Evolutionary conservation across 2,329 filamentous ascomycete genomes (phyloP), one percentile per base, ranked within the genome.

Genomic region (Hymenoscyphus fraxineus): DNA sequence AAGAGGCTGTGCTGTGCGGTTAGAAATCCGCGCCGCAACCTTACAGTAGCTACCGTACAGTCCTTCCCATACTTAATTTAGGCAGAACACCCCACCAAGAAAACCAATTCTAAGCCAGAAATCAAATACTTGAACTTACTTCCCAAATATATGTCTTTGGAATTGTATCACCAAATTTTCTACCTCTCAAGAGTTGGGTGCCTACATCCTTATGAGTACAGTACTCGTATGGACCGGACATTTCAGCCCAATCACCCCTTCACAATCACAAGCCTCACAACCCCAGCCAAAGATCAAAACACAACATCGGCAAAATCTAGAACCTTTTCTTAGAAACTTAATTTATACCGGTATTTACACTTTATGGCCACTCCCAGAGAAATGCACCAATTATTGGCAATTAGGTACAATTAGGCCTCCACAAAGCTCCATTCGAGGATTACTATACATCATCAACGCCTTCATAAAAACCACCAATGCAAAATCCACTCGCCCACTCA

Each of bases 1-100:
- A 57, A 32, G 55, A 57, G 55, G 55, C 55, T 57, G 55, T 57
- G 55, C 31, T 57, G 9, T 51, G 35, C 35, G 7, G 35, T 35
- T 35, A 6, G 44, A 16, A 19, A 51, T 6, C 44, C 22, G 44
- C 22, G 44, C 44, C 44, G 44, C n/a, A 51, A 51, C 44, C 44
- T 27, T 22, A 51, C 13, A 4, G 5, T 51, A 9, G 27, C 27
- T 27, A 27, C 27, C 2, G 27, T 27, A n/a, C 19, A n/a, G 5
- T 10, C 35, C 4, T 5, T 35, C 35, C 9, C 35, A 10, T 5
- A 47, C n/a, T n/a, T n/a, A 51, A 22, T 51, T 51, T 51, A 51
- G 44, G 44, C 44, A 51, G 19, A 16, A 10, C n/a, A 9, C 44
- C 19, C 44, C 44, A 51, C 19, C 10, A 10, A 51, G 10, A 13